A percentile compares a stretch with the other conserved stretches of the same genome.
Evolutionary conservation across 2,329 filamentous ascomycete genomes (phyloP).

Genomic region (Colletotrichum lindemuthianum): DNA sequence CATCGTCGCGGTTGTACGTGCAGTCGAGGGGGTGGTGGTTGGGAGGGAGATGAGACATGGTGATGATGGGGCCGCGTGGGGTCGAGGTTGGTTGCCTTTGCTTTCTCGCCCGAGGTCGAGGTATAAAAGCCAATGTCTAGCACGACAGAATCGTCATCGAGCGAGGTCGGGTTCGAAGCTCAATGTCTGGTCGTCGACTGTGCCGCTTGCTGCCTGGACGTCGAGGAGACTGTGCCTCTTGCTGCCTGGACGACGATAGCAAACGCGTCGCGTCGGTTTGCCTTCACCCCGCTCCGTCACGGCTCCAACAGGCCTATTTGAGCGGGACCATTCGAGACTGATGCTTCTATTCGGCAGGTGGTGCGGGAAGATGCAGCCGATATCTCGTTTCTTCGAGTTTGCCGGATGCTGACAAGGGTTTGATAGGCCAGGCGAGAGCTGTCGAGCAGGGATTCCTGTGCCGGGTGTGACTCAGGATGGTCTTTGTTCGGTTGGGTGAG

Average conservation of each 20-base stretch:
- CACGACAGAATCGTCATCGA: too few relatives aligned
- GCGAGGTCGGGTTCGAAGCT: neutral
- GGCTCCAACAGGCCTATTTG: constrained; percentile 12
- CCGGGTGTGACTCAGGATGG: neutral
- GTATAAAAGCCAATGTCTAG: too few relatives aligned
- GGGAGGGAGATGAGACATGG: constrained; percentile 2
- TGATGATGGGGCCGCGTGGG: neutral
- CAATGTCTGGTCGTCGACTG: neutral
- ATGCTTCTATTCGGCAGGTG: constrained; percentile 19
- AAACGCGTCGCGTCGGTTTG: constrained; percentile 30
- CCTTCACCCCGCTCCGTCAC: constrained; percentile 3
- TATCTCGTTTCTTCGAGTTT: constrained; percentile 8
- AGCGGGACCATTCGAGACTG: constrained; percentile 4
- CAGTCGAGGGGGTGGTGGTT: constrained; percentile 25
- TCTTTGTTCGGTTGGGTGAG: neutral
- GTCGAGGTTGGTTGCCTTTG: too few relatives aligned
- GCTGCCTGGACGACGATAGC: neutral
- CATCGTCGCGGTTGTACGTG: constrained; percentile 27
- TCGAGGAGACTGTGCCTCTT: neutral
- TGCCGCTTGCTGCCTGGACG: constrained; percentile 6
- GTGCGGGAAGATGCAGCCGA: constrained; percentile 19
- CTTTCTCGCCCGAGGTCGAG: too few relatives aligned
- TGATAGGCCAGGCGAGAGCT: constrained; percentile 3
- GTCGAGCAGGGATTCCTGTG: neutral
- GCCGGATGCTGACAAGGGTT: constrained; percentile 9